Evolutionary conservation across 805 yeast genomes (phyloP), one percentile per base, ranked within the genome.

Genomic region (Wickerhamiella galacta): DNA sequence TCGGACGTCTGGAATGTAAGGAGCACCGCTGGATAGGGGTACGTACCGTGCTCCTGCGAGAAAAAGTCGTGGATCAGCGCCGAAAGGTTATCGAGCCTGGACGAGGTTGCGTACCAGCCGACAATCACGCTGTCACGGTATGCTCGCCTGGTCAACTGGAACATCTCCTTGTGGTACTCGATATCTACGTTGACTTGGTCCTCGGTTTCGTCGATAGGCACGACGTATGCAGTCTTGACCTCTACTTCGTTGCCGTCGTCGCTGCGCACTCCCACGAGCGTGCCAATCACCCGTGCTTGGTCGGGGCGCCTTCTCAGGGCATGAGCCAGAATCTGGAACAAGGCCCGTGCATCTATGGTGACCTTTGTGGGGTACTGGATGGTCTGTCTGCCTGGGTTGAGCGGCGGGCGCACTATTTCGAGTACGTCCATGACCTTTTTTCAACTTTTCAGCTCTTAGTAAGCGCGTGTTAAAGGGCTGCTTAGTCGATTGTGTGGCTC

Each of bases 1-100:
- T 63, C 61, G 41, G 64, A 57, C 43, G 73, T 67, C 43, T 75
- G 72, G 31, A 81, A 66, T 24, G 90, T 78, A 46, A 82, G 58
- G 54, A 79, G 82, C 40, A 82, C 66, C 30, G 90, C 83, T 16
- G 87, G 81, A 53, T 66, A 63, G 18, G 92, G 90, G 49, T 51
- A 67, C 3, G 82, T 72, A 38, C 82, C 71, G 47, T 71, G 76
- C 12, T 64, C 56, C 36, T 79, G 75, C 46, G 74, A 72, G 58
- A 75, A 81, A 49, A 79, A 75, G 48, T 75, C 87, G 52, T 81
- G 93, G 47, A 81, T 72, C 42, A 79, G 64, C 7, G 80, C 80
- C 10, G 83, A 70, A 52, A 75, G 68, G 35, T 70, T 64, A 56
- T 78, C 85, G 41, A 80, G 66, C 42, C 61, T 62, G 14, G 66